These are phyloP conservation scores for Holtermannia corniformis DNA, from an alignment of 768 basidiomycete species.

Conservation along the genomic window DNA sequence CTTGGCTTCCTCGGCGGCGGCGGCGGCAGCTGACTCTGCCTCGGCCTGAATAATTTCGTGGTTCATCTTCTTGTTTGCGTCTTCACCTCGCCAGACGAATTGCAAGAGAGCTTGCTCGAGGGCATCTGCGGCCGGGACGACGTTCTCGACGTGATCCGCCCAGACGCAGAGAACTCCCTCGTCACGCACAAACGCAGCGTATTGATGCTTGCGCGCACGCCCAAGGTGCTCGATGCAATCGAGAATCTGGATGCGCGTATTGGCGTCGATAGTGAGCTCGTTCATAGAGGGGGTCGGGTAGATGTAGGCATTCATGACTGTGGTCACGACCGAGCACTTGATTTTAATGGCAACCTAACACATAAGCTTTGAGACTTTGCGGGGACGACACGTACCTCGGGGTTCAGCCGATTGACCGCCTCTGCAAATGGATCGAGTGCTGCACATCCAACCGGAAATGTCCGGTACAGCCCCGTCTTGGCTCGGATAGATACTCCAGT, in stretches of 20 bases:
- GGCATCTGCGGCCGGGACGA: conserved; percentile 49
- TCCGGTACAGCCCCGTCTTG: conserved; percentile 45
- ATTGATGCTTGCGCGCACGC: conserved; percentile 72
- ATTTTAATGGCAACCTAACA: conserved; percentile 64
- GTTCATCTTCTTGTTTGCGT: conserved; percentile 25
- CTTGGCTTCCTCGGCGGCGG: conserved; percentile 9
- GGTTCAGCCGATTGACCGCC: conserved; percentile 64
- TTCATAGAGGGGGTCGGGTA: conserved; percentile 20
- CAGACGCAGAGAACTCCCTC: conserved; percentile 74
- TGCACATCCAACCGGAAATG: conserved; percentile 79
- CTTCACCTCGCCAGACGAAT: conserved; percentile 56
- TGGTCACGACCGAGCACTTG: conserved; percentile 48
- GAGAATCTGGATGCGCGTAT: conserved; percentile 72
- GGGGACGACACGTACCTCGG: conserved; percentile 49
- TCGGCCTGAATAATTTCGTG: conserved; percentile 22
- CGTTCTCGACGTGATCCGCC: conserved; percentile 66
- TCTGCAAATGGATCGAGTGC: conserved; percentile 72
- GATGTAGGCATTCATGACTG: conserved; percentile 17
- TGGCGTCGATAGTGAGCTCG: conserved; percentile 49
- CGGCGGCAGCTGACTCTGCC: conserved; percentile 20
- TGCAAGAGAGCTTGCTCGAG: conserved; percentile 62
- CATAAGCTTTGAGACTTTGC: background rate
- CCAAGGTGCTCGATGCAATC: conserved; percentile 65
- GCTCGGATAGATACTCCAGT: conserved; percentile 32
- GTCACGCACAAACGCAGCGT: conserved; percentile 73